Conservation (phyloP, 2,329 filamentous ascomycete species). For the Fusarium decemcellulare region DNA sequence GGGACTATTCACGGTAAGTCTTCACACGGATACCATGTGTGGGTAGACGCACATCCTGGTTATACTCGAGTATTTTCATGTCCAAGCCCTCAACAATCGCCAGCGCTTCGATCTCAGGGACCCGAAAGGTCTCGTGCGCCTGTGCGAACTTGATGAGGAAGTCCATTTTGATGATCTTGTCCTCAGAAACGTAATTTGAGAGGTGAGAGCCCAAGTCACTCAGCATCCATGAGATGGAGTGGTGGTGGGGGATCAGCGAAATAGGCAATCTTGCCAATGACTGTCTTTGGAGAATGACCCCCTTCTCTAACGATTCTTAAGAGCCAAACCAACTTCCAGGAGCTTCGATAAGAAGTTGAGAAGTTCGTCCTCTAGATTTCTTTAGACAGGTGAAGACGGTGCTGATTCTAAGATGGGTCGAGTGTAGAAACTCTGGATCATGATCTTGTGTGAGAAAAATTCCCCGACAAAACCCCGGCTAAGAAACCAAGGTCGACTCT, state of each 20-base stretch:
- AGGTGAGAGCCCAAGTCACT: conserved; percentile 8
- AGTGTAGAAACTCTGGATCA: conserved; percentile 70
- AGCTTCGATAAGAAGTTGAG: neutral
- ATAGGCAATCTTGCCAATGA: neutral
- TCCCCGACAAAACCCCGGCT: conserved; percentile 48
- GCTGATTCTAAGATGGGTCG: conserved; percentile 17
- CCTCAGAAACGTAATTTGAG: conserved; percentile 2
- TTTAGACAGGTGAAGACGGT: neutral
- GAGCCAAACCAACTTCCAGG: neutral
- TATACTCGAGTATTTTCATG: conserved; percentile 82
- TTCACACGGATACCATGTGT: conserved; percentile 23
- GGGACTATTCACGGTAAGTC: conserved; percentile 72
- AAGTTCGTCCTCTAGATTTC: neutral
- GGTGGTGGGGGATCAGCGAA: conserved; percentile 26
- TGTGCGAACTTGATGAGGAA: conserved; percentile 94
- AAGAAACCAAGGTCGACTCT: conserved; percentile 30
- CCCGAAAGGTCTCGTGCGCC: conserved; percentile 90
- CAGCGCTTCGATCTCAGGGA: conserved; percentile 86
- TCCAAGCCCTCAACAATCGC: conserved; percentile 77
- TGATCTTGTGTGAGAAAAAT: conserved; percentile 32
- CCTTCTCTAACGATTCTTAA: neutral
- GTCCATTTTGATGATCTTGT: conserved; percentile 65
- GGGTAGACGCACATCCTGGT: conserved; percentile 73
- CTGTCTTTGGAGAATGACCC: conserved; percentile 1
- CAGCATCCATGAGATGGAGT: conserved; percentile 14